These are phyloP conservation scores for Lipomyces yamadae DNA, from an alignment of 805 yeast species.

Conservation along the genomic window DNA sequence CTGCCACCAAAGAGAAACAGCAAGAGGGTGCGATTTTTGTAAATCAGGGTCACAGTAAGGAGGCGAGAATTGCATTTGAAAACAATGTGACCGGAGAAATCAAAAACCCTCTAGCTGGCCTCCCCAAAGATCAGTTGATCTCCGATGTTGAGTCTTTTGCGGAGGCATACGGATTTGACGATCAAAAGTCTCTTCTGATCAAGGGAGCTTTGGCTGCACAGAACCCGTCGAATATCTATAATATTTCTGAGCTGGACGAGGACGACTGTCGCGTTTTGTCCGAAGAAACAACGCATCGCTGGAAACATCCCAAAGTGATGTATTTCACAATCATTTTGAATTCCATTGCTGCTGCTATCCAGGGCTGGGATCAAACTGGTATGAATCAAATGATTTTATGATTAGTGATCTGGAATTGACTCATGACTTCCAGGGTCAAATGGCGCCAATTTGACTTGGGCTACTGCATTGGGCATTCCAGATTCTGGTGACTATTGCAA, in stretches of 20 bases:
- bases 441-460: constrained; percentile 62
- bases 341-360: constrained; percentile 70
- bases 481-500: too few relatives aligned
- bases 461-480: constrained; percentile 42
- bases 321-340: constrained; percentile 60
- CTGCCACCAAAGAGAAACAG: too few relatives aligned
- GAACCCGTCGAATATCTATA: constrained; percentile 50
- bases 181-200: constrained; percentile 40
- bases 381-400: constrained; percentile 60
- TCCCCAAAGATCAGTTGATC: too few relatives aligned
- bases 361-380: constrained; percentile 77
- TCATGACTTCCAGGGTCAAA: constrained; percentile 46
- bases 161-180: constrained; percentile 40
- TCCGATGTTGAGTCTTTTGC: too few relatives aligned
- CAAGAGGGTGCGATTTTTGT: too few relatives aligned
- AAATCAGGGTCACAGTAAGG: too few relatives aligned
- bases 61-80: too few relatives aligned
- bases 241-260: constrained; percentile 49
- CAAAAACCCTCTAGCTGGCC: too few relatives aligned
- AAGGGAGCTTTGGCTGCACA: constrained; percentile 65
- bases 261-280: constrained; percentile 45
- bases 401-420: constrained; percentile 53
- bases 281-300: constrained; percentile 55
- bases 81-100: too few relatives aligned
- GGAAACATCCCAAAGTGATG: constrained; percentile 51